Evolutionary conservation across 495 filamentous ascomycete genomes (phyloP), one percentile per base, ranked within the genome.

Genomic region (Thermothielavioides terrestris): DNA sequence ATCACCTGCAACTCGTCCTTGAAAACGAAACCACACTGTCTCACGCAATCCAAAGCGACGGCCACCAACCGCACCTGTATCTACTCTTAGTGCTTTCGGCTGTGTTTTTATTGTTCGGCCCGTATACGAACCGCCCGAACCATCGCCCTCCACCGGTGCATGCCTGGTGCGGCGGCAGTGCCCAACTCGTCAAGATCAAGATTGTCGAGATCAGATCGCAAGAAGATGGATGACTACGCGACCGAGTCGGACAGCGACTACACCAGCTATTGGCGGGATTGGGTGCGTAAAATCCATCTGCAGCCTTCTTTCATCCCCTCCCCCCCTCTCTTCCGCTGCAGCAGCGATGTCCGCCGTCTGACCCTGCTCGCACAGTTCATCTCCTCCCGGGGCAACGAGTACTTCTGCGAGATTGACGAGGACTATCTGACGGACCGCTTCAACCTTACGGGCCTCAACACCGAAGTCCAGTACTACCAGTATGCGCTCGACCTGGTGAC

Each of bases 381-480:
- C 52, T 94, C 89, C 1, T 95, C 89, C 4, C 81, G 92, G 17
- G 92, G 92, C 52, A 96, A 99, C 70, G 92, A 99, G 65, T 99
- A 99, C 69, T 99, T 96, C 57, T 99, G 92, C 77, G 92, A 99
- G 60, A 96, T 99, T 52, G 92, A 99, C 66, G 92, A 99, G 66
- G 92, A 99, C 53, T 99, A 99, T 64, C 75, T 99, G 15, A 97
- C 91, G 42, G 92, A 99, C 65, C 84, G 92, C 34, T 99, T 99
- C 77, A 99, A 99, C 67, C 75, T 99, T 27, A 99, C 92, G 10
- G 92, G 91, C 35, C 79, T 99, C 27, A 96, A 97, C 66, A 88
- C 89, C 27, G 92, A 99, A 64, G 92, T 99, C 5, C 85, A 92
- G 52, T 95, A 97, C 75, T 99, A 99, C 62, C 91, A 99, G 66